phyloP scores from a whole-genome alignment of 768 basidiomycete genomes.

The Amanita muscaria region DNA sequence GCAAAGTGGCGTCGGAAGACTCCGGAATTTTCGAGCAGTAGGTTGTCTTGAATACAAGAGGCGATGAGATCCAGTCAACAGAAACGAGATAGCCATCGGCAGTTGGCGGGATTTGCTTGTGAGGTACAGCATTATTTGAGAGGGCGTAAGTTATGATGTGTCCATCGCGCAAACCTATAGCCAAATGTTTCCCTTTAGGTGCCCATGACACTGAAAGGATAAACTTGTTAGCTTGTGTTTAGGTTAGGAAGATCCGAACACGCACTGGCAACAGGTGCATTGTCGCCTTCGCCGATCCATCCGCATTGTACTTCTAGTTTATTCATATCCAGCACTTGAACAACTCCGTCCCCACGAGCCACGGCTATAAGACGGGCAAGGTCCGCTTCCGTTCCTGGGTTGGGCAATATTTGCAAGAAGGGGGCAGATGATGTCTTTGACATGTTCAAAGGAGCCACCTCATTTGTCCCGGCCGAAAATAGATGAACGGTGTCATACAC shows the following conservation, averaged over 20 bases:
- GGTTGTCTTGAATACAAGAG: slow-evolving; percentile 57
- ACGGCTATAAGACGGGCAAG: slow-evolving; percentile 53
- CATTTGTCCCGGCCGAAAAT: slow-evolving; percentile 35
- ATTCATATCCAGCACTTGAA: slow-evolving; percentile 48
- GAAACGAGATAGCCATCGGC: slow-evolving; percentile 40
- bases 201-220: slow-evolving; percentile 66
- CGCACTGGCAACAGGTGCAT: slow-evolving; percentile 53
- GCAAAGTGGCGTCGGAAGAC: slow-evolving; percentile 28
- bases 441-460: slow-evolving; percentile 39
- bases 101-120: slow-evolving; percentile 56
- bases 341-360: slow-evolving; percentile 37
- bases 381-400: slow-evolving; percentile 47
- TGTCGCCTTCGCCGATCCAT: slow-evolving; percentile 37
- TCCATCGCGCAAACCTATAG: slow-evolving; percentile 62
- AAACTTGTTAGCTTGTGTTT: slow-evolving; percentile 7
- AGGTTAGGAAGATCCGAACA: slow-evolving; percentile 9
- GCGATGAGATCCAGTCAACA: slow-evolving; percentile 59
- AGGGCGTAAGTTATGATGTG: slow-evolving; percentile 63
- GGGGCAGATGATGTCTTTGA: slow-evolving; percentile 36
- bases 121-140: slow-evolving; percentile 40
- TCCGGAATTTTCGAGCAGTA: slow-evolving; percentile 34
- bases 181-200: slow-evolving; percentile 79
- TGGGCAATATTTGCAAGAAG: slow-evolving; percentile 49
- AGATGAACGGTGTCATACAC: slow-evolving; percentile 50
- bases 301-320: slow-evolving; percentile 50